phyloP scores from a whole-genome alignment of 2,329 filamentous ascomycete species.

The Aspergillus thermomutatus region DNA sequence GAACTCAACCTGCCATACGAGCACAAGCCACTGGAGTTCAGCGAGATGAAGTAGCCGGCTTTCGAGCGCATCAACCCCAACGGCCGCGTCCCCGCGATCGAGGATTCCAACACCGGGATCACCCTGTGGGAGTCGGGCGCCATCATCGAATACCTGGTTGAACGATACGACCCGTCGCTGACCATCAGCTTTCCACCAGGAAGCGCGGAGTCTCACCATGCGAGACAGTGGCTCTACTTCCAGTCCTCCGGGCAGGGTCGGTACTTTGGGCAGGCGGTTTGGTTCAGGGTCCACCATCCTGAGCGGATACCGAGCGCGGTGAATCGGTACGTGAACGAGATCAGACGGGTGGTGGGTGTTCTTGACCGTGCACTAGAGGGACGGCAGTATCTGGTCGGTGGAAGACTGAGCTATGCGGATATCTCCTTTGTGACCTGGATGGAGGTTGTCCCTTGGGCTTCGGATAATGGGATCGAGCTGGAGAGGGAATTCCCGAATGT shows the following conservation, averaged over 20 bases:
- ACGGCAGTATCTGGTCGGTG: no score
- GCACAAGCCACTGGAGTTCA: constrained; percentile 10
- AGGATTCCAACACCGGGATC: constrained; percentile 37
- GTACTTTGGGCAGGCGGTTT: constrained; percentile 47
- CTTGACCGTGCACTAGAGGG: no score
- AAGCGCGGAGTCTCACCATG: constrained; percentile 21
- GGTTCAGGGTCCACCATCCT: constrained; percentile 43
- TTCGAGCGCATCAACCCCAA: constrained; percentile 31
- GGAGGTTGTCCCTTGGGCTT: no score
- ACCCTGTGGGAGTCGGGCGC: constrained; percentile 46
- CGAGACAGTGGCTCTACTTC: constrained; percentile 46
- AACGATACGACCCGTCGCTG: constrained; percentile 42
- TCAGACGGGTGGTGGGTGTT: no score
- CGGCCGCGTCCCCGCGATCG: constrained; percentile 33
- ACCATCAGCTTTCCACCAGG: constrained; percentile 35
- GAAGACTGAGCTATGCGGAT: no score
- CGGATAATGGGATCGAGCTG: no score
- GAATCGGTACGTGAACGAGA: no score
- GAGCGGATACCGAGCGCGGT: no score
- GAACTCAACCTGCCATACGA: constrained; percentile 33
- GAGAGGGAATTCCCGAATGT: no score
- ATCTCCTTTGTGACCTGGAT: no score
- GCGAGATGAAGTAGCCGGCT: constrained; percentile 27
- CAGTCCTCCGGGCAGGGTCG: constrained; percentile 48
- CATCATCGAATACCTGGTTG: constrained; percentile 44